phyloP scores from a whole-genome alignment of 495 filamentous ascomycete species.

The Trypethelium eluteriae region DNA sequence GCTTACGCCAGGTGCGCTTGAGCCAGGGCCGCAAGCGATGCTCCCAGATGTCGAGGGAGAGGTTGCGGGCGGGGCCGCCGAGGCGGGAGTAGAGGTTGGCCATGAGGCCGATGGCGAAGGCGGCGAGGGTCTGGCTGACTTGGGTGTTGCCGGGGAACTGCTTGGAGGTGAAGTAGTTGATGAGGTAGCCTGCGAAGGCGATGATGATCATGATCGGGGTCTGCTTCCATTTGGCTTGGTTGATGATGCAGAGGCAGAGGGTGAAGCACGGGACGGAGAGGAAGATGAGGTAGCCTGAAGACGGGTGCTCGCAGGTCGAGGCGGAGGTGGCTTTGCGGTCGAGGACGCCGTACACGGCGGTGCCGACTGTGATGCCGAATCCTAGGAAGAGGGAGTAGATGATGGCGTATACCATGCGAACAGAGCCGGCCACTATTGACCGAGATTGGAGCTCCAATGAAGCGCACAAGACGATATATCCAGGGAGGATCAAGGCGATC shows the following conservation, averaged over 20 bases:
- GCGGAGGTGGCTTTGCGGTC: slow-evolving; percentile 65
- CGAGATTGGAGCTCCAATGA: slow-evolving; percentile 81
- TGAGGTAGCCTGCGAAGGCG: slow-evolving; percentile 74
- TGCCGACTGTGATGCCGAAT: slow-evolving; percentile 94
- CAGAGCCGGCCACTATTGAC: slow-evolving; percentile 79
- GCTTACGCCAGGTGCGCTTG: background rate
- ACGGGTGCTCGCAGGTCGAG: slow-evolving; percentile 61
- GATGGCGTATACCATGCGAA: slow-evolving; percentile 92
- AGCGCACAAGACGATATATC: slow-evolving; percentile 75
- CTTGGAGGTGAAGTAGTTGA: slow-evolving; percentile 69
- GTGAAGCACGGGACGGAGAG: slow-evolving; percentile 77
- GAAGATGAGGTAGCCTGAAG: slow-evolving; percentile 55
- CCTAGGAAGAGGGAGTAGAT: slow-evolving; percentile 94
- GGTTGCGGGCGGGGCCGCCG: slow-evolving; percentile 37
- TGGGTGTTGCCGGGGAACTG: slow-evolving; percentile 71
- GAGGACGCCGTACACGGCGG: slow-evolving; percentile 77
- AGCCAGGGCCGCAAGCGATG: slow-evolving; percentile 22
- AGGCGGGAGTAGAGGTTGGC: slow-evolving; percentile 82
- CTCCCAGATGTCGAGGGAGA: slow-evolving; percentile 33
- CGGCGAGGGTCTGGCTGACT: slow-evolving; percentile 75
- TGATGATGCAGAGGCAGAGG: slow-evolving; percentile 73
- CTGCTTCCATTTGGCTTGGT: slow-evolving; percentile 85
- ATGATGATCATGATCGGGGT: slow-evolving; percentile 80
- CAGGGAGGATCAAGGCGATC: slow-evolving; percentile 87
- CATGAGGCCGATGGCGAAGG: slow-evolving; percentile 75